phyloP scores from a whole-genome alignment of 1,284 basidiomycete genomes.

The Ganoderma resinaceum region DNA sequence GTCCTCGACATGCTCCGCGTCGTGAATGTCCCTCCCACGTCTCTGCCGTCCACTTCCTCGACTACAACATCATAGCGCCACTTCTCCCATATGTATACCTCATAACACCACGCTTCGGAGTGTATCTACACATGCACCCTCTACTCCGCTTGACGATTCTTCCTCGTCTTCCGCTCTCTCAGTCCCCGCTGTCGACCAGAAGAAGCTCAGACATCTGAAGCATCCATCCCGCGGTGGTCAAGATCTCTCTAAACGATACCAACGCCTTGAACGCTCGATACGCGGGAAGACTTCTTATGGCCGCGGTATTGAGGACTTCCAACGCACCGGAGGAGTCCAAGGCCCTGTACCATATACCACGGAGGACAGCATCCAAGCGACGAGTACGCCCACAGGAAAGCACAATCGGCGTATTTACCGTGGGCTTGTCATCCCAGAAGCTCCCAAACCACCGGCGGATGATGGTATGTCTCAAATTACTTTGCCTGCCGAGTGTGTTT shows the following conservation, averaged over 20 bases:
- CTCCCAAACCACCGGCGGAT: constrained; percentile 64
- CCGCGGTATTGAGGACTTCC: constrained; percentile 40
- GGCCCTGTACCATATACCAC: constrained; percentile 20
- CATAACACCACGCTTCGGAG: constrained; percentile 3
- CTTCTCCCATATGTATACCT: not conserved
- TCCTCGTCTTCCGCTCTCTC: constrained; percentile 11
- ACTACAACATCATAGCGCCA: not conserved
- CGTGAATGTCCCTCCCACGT: constrained; percentile 28
- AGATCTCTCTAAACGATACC: constrained; percentile 60
- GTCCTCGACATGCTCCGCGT: constrained; percentile 27
- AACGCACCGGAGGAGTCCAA: constrained; percentile 19
- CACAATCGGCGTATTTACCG: constrained; percentile 45
- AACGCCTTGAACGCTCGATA: constrained; percentile 59
- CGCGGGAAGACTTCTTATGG: constrained; percentile 51
- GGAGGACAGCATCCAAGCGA: constrained; percentile 13
- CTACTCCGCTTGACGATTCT: constrained; percentile 16
- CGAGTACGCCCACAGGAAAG: constrained; percentile 17
- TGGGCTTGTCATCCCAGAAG: constrained; percentile 65
- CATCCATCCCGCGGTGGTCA: constrained; percentile 46
- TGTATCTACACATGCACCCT: constrained; percentile 7
- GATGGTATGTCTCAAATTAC: constrained; percentile 57
- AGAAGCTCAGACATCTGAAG: constrained; percentile 27
- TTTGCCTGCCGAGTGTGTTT: not conserved
- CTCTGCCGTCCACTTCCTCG: constrained; percentile 18
- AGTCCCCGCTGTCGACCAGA: constrained; percentile 14